These are phyloP conservation scores for Mortierella alpina DNA, from an alignment of 192 early-diverging fungal species.

Conservation along the genomic window DNA sequence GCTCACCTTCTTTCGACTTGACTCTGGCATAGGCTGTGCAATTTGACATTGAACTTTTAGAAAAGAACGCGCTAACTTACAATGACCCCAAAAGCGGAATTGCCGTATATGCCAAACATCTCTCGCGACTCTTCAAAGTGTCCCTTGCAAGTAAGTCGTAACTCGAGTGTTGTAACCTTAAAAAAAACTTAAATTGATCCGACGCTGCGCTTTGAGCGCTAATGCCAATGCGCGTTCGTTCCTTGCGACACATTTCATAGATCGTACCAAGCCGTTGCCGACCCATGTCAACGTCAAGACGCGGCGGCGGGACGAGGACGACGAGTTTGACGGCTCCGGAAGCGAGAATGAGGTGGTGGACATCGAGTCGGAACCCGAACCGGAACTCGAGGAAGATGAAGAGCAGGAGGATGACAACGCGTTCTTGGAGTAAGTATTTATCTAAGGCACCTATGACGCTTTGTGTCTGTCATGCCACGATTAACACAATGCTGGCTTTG, in stretches of 20 bases:
- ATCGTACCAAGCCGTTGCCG: conserved; percentile 43
- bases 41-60: conserved; percentile 75
- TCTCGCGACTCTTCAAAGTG: conserved; percentile 58
- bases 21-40: conserved; percentile 61
- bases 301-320: conserved; percentile 42
- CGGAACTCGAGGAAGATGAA: conserved; percentile 44
- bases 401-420: conserved; percentile 52
- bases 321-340: conserved; percentile 43
- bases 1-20: neutral
- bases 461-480: neutral
- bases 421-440: conserved; percentile 30
- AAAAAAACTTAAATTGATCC: neutral
- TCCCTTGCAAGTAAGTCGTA: conserved; percentile 53
- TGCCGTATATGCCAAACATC: conserved; percentile 51
- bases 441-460: neutral
- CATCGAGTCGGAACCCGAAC: conserved; percentile 42
- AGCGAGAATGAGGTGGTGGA: conserved; percentile 41
- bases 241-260: conserved; percentile 10
- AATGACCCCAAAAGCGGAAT: conserved; percentile 66
- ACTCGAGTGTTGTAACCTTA: neutral
- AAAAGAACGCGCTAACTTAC: conserved; percentile 73
- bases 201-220: too few relatives aligned
- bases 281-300: conserved; percentile 18
- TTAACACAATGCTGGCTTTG: neutral
- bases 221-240: too few relatives aligned